Conservation (phyloP, 1,284 basidiomycete species). For the Heterobasidion parviporum region DNA sequence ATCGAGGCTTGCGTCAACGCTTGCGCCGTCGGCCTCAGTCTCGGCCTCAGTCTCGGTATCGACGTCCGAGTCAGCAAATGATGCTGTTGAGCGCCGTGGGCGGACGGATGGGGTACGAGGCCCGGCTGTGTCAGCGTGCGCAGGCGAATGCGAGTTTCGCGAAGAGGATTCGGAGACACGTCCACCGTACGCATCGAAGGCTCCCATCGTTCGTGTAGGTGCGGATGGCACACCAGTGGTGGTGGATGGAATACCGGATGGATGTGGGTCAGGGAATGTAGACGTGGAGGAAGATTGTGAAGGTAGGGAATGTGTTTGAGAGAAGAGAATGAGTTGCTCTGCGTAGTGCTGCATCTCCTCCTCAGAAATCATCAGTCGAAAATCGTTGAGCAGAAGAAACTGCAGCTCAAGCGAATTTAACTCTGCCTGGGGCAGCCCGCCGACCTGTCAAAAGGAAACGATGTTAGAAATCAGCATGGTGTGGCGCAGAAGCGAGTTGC, state of each 20-base stretch:
- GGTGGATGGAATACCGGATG: neutral
- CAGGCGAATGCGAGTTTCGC: neutral
- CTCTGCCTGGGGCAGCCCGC: conserved; percentile 89
- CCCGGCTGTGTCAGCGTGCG: neutral
- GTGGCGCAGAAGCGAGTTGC: neutral
- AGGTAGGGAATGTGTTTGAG: conserved; percentile 28
- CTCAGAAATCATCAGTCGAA: conserved; percentile 79
- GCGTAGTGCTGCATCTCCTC: conserved; percentile 95
- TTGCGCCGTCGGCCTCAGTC: conserved; percentile 35
- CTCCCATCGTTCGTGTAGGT: conserved; percentile 42
- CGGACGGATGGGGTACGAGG: conserved; percentile 1
- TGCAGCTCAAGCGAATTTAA: conserved; percentile 97
- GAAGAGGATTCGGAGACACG: neutral
- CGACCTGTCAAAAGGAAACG: conserved; percentile 50
- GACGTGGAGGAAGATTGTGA: conserved; percentile 20
- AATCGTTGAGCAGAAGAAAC: conserved; percentile 94
- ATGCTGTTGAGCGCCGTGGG: conserved; percentile 14
- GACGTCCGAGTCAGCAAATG: conserved; percentile 6
- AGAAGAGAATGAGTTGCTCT: conserved; percentile 74
- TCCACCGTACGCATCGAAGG: conserved; percentile 32
- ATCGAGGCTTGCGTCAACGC: conserved; percentile 17
- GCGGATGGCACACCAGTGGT: conserved; percentile 9
- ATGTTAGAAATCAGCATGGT: neutral
- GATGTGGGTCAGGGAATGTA: conserved; percentile 7
- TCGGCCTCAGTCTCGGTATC: conserved; percentile 25